Base-by-base conservation (phyloP, 1,139 yeast genomes). In the Pneumocystis sp. region DNA sequence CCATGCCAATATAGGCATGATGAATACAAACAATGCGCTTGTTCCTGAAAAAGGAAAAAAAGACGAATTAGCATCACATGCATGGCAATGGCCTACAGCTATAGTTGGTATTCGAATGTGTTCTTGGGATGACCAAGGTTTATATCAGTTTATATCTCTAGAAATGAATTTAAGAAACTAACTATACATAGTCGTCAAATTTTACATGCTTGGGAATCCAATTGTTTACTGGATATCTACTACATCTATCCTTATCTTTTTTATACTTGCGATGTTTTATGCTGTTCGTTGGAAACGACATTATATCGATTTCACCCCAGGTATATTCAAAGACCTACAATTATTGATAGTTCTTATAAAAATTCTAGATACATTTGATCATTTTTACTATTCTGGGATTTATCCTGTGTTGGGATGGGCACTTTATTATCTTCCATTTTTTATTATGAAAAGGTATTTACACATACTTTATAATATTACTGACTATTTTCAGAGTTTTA, bases 11-110 rank as follows among this genome's bases (percentile, higher is more conserved):
- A 84, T 90, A 74, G 98, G 97, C 31, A 95, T 93, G 97, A 90
- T 91, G 97, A 96, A 97, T 35, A 89, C 97, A 61, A 95, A 95
- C 79, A 95, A 95, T 73, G 97, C 96, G 2, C 82, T 93, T 73
- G 85, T 93, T 66, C 97, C 98, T 45, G 98, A 93, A 73, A 76
- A 81, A 21, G 98, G 95, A 71, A 91, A 93, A 77, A 85, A 83
- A 72, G 99, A 95, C 74, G 91, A 86, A 71, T 82, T 95, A 71
- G 95, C 97, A 1, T 89, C 97, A 21, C 75, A 83, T 63, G 93
- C 93, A 72, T 95, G 98, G 98, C 93, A 95, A 81, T 95, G 99
- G 99, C 99, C 99, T 66, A 83, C 93, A 45, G 82, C 91, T 72
- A 82, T 89, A 76, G 87, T 85, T 66, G 98, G 98, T 74, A 85